Evolutionary conservation across 441 rosid genomes (phyloP).

Genomic region (Eutrema salsugineum): DNA sequence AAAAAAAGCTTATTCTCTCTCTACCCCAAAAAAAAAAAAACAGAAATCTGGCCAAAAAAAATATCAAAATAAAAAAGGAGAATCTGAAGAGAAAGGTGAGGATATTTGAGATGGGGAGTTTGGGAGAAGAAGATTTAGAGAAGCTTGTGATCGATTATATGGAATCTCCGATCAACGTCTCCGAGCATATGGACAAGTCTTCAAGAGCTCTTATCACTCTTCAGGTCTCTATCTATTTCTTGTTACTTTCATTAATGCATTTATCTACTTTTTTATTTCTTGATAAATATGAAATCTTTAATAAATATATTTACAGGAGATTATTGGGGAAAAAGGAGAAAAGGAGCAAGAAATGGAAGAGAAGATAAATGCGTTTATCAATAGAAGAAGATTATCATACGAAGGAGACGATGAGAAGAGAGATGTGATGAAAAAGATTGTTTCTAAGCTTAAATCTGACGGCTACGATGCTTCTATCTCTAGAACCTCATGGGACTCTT

Average conservation of each 20-base stretch:
- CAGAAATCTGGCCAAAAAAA: neutral
- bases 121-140: constrained; percentile 42
- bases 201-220: constrained; percentile 25
- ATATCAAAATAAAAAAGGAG: neutral
- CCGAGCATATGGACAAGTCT: constrained; percentile 14
- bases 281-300: neutral
- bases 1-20: neutral
- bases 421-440: constrained; percentile 38
- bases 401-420: constrained; percentile 28
- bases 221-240: constrained; percentile 14
- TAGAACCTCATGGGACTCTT: constrained; percentile 45
- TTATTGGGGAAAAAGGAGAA: constrained; percentile 30
- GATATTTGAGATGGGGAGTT: constrained; percentile 30
- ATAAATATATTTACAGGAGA: constrained; percentile 23
- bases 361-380: constrained; percentile 29
- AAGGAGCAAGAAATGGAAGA: constrained; percentile 37
- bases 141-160: constrained; percentile 42
- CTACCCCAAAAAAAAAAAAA: neutral
- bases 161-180: constrained; percentile 25
- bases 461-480: constrained; percentile 53
- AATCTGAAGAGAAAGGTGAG: neutral
- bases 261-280: neutral
- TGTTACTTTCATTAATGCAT: neutral
- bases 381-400: constrained; percentile 15
- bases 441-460: constrained; percentile 36